These are phyloP conservation scores for Sclerotinia subarctica DNA, from an alignment of 2,329 filamentous ascomycete genomes.

Conservation along the genomic window DNA sequence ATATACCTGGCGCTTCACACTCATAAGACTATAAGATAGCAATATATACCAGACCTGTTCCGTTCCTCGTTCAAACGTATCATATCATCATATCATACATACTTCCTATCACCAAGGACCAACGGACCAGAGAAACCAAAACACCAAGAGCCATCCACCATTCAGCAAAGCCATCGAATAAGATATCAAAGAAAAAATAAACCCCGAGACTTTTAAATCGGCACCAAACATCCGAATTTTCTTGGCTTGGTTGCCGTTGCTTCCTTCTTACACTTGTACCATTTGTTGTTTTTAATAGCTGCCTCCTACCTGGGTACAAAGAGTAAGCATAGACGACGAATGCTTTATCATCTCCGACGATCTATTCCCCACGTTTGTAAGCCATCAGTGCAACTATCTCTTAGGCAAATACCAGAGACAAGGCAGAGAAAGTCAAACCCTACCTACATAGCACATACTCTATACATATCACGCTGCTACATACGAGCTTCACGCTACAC, in stretches of 20 bases:
- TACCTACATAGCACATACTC: too few species aligned
- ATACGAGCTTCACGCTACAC: not conserved
- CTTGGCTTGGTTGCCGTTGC: not conserved
- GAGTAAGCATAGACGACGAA: not conserved
- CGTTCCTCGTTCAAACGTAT: too few species aligned
- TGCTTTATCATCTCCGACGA: too few species aligned
- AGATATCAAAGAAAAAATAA: not conserved
- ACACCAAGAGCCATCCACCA: not conserved
- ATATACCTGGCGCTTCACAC: too few species aligned
- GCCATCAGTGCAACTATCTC: too few species aligned
- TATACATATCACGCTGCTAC: not conserved
- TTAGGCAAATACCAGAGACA: not conserved
- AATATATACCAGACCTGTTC: too few species aligned
- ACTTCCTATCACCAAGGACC: not conserved
- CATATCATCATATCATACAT: not conserved
- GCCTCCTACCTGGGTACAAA: too few species aligned
- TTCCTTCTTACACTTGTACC: not conserved
- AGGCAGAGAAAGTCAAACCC: not conserved
- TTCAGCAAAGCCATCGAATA: not conserved
- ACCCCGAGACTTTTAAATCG: not conserved
- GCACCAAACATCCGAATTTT: not conserved
- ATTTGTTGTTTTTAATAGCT: not conserved
- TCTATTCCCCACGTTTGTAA: too few species aligned
- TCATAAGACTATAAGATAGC: too few species aligned
- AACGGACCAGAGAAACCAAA: not conserved